These are phyloP conservation scores for Dactylellina leptospora DNA, from an alignment of 2,329 filamentous ascomycete genomes.

Conservation along the genomic window DNA sequence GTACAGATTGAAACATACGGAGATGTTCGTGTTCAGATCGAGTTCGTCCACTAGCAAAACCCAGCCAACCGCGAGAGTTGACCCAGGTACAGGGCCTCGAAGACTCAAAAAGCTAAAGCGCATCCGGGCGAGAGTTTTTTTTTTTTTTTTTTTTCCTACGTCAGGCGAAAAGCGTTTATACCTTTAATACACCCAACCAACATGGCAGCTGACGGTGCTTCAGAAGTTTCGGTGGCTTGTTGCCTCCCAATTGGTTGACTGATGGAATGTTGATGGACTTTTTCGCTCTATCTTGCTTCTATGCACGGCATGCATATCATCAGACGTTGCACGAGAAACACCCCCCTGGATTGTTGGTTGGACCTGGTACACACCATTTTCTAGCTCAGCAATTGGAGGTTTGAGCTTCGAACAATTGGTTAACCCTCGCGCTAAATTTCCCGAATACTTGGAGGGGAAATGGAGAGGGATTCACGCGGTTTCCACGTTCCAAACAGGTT, in stretches of 20 bases:
- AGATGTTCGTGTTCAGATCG: no score
- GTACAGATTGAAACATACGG: background rate
- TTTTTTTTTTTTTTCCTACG: no score
- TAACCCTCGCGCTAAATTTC: background rate
- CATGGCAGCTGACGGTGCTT: conserved; percentile 30
- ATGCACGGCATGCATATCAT: conserved; percentile 45
- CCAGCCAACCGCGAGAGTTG: no score
- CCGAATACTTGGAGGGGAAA: background rate
- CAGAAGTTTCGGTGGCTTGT: conserved; percentile 3
- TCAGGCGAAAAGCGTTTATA: conserved; percentile 18
- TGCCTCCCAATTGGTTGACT: background rate
- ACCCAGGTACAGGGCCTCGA: no score
- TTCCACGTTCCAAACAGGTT: background rate
- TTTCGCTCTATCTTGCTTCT: conserved; percentile 16
- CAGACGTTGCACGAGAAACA: conserved; percentile 9
- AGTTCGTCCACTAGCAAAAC: no score
- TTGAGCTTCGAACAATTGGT: background rate
- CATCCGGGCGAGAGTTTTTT: conserved; percentile 46
- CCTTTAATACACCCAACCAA: conserved; percentile 19
- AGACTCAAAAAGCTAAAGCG: conserved; percentile 28
- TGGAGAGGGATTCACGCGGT: background rate
- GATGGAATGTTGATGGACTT: conserved; percentile 13
- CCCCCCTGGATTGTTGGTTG: conserved; percentile 18
- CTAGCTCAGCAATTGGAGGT: background rate
- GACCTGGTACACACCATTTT: conserved; percentile 38